phyloP scores from a whole-genome alignment of 2,329 filamentous ascomycete species.

The Exophiala spinifera region DNA sequence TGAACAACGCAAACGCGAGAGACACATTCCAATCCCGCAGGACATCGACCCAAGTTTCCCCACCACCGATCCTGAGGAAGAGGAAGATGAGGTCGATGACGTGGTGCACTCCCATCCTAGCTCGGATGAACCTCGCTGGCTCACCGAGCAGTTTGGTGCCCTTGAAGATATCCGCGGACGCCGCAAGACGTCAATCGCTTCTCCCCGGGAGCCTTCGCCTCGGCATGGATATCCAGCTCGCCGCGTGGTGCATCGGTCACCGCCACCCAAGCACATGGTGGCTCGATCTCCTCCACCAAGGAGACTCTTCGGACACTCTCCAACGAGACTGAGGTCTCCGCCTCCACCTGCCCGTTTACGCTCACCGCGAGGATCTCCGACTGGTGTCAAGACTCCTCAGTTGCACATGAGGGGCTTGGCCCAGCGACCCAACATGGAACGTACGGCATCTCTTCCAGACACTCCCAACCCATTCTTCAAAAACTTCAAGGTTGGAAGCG shows the following conservation, averaged over 20 bases:
- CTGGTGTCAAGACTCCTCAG: constrained; percentile 35
- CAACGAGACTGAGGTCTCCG: constrained; percentile 67
- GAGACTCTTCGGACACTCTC: constrained; percentile 65
- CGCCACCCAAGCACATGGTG: constrained; percentile 22
- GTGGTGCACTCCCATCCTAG: constrained; percentile 47
- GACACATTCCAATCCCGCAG: constrained; percentile 81
- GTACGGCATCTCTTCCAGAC: constrained; percentile 83
- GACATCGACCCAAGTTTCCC: constrained; percentile 98
- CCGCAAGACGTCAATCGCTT: constrained; percentile 46
- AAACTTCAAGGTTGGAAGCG: constrained; percentile 36
- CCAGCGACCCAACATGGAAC: constrained; percentile 62
- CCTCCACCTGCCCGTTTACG: constrained; percentile 56
- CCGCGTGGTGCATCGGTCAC: constrained; percentile 16
- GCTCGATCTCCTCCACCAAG: constrained; percentile 41
- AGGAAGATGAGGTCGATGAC: constrained; percentile 70
- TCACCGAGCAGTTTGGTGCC: constrained; percentile 67
- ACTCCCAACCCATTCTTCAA: constrained; percentile 66
- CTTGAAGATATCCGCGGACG: constrained; percentile 50
- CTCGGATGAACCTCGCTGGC: constrained; percentile 62
- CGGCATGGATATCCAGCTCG: constrained; percentile 53
- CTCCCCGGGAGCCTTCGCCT: constrained; percentile 58
- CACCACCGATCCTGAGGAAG: constrained; percentile 84
- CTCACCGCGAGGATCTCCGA: constrained; percentile 48
- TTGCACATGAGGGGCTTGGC: constrained; percentile 52
- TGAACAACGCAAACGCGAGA: constrained; percentile 75